Conservation (phyloP, 331 rosid genomes). For the Quercus tomentella region DNA sequence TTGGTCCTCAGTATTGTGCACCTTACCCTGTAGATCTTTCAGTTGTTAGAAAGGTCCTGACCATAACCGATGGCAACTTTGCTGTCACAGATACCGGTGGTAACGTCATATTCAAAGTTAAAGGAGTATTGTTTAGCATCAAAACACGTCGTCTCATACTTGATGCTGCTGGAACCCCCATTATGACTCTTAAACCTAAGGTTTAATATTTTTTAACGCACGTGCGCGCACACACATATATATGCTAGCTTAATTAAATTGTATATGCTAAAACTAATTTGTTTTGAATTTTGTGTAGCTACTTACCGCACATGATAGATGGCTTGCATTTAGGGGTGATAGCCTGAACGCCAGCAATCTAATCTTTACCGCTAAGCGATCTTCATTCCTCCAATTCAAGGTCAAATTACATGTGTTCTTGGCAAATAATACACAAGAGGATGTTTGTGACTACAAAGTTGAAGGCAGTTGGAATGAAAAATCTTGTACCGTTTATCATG, state of each 20-base stretch:
- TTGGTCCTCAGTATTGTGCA: conserved; percentile 40
- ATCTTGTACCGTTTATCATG: conserved; percentile 15
- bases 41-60: conserved; percentile 26
- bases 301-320: conserved; percentile 13
- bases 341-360: conserved; percentile 18
- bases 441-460: conserved; percentile 25
- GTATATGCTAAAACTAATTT: not conserved
- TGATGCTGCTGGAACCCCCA: conserved; percentile 36
- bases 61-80: conserved; percentile 38
- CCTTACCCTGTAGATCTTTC: conserved; percentile 37
- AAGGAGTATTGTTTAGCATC: conserved; percentile 18
- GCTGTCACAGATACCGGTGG: conserved; percentile 30
- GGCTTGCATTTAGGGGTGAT: conserved; percentile 30
- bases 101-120: conserved; percentile 35
- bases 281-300: not conserved
- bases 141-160: conserved; percentile 29
- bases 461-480: conserved; percentile 26
- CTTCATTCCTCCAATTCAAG: conserved; percentile 7
- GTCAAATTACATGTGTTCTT: conserved; percentile 26
- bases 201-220: not conserved
- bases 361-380: conserved; percentile 9
- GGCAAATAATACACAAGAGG: conserved; percentile 16
- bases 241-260: too few relatives aligned
- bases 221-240: too few relatives aligned
- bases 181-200: conserved; percentile 36